A percentile compares a stretch with the other conserved stretches of the same genome.
Evolutionary conservation across 257 asterid species (phyloP).

Genomic region (Mentha longifolia): DNA sequence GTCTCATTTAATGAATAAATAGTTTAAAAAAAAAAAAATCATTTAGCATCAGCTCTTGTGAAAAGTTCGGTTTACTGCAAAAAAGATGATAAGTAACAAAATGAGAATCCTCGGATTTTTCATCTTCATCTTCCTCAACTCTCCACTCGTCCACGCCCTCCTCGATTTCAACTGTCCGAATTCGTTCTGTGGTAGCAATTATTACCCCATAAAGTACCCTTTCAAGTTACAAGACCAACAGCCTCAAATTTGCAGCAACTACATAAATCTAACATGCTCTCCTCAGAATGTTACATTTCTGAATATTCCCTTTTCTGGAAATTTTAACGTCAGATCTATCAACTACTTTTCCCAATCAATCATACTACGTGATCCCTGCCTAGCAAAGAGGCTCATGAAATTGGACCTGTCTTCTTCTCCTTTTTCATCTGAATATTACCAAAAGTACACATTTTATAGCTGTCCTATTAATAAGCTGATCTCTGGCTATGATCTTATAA

Average conservation of each 20-base stretch:
- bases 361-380: constrained; percentile 18
- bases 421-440: constrained; percentile 3
- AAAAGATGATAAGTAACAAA: neutral
- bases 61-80: neutral
- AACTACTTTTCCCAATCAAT: neutral
- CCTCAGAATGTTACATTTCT: neutral
- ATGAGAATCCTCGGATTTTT: constrained; percentile 11
- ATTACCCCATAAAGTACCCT: constrained; percentile 23
- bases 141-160: constrained; percentile 16
- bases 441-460: constrained; percentile 11
- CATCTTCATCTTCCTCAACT: constrained; percentile 3
- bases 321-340: constrained; percentile 1
- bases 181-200: neutral
- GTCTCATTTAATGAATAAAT: constrained; percentile 10
- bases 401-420: constrained; percentile 21
- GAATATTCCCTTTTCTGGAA: constrained; percentile 26
- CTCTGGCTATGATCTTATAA: neutral
- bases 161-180: constrained; percentile 4
- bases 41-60: too few relatives aligned
- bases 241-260: constrained; percentile 26
- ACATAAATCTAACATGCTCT: constrained; percentile 24
- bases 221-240: constrained; percentile 26
- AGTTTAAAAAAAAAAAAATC: too few relatives aligned
- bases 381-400: constrained; percentile 6
- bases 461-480: neutral